Conservation (phyloP, 2,329 filamentous ascomycete genomes). For the Diplodia scrobiculata region DNA sequence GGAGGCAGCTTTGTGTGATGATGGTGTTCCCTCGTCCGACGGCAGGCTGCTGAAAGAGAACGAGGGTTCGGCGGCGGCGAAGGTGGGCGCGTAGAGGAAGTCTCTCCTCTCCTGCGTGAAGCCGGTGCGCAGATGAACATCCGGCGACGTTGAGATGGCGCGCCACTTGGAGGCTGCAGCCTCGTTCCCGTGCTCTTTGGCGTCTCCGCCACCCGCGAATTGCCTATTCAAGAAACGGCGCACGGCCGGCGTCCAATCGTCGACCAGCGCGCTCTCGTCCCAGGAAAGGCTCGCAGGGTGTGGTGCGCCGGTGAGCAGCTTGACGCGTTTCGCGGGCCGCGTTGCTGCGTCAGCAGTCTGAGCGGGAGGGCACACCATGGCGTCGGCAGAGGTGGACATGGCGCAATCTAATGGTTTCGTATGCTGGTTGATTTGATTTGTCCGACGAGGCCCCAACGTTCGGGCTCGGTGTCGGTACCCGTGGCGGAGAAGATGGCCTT, state of each 20-base stretch:
- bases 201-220: conserved; percentile 3
- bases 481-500: not conserved
- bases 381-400: conserved; percentile 8
- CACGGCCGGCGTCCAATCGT: conserved; percentile 50
- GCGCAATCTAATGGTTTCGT: not conserved
- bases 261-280: conserved; percentile 55
- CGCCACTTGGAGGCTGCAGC: conserved; percentile 13
- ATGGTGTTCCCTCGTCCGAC: not conserved
- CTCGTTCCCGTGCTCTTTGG: not conserved
- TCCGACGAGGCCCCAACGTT: not conserved
- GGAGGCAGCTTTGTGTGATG: not conserved
- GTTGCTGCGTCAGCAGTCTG: not conserved
- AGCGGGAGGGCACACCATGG: not conserved
- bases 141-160: not conserved
- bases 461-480: conserved; percentile 1
- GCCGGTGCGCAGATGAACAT: conserved; percentile 6
- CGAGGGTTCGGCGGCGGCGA: not conserved
- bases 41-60: not conserved
- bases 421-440: not conserved
- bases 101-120: conserved; percentile 18
- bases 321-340: conserved; percentile 36
- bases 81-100: conserved; percentile 1
- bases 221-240: conserved; percentile 44
- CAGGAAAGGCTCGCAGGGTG: conserved; percentile 57
- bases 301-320: conserved; percentile 66